A percentile compares a stretch with the other conserved stretches of the same genome.
Evolutionary conservation across 192 early-diverging fungal species (phyloP).

Genomic region (Coemansia sp.): DNA sequence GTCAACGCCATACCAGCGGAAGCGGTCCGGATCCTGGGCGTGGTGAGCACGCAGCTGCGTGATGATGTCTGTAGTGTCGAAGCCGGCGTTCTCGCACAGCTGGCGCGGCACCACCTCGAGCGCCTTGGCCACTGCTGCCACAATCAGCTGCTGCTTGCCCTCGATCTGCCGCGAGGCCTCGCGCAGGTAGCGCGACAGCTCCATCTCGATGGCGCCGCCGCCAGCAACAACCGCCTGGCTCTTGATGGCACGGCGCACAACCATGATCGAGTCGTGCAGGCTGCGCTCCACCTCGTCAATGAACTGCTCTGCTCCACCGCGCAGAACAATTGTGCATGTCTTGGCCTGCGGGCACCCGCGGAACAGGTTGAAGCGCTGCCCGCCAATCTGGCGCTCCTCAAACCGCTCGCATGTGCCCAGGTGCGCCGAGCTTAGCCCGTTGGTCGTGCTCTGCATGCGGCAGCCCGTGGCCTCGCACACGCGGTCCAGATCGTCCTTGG

Average conservation of each 20-base stretch:
- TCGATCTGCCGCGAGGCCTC: conserved; percentile 90
- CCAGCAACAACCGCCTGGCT: conserved; percentile 96
- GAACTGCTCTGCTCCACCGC: conserved; percentile 99
- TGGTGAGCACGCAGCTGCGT: conserved; percentile 96
- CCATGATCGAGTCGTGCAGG: conserved; percentile 99
- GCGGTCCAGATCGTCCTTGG: conserved; percentile 88
- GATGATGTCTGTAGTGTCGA: conserved; percentile 96
- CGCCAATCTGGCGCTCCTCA: conserved; percentile 96
- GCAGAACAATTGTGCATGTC: conserved; percentile 93
- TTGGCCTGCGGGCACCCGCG: conserved; percentile 88
- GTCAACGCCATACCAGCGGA: conserved; percentile 91
- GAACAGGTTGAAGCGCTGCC: conserved; percentile 97
- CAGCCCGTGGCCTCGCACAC: conserved; percentile 95
- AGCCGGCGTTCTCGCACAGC: conserved; percentile 97
- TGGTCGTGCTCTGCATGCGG: conserved; percentile 84
- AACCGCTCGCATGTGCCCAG: conserved; percentile 88
- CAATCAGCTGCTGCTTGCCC: conserved; percentile 98
- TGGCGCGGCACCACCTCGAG: conserved; percentile 98
- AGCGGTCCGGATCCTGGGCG: conserved; percentile 55
- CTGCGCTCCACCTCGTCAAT: conserved; percentile 98
- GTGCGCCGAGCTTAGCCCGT: conserved; percentile 76
- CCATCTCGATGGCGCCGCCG: conserved; percentile 98
- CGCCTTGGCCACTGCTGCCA: conserved; percentile 91
- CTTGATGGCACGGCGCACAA: conserved; percentile 95
- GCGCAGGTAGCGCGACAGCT: conserved; percentile 90